These are phyloP conservation scores for Mycena metata DNA, from an alignment of 768 basidiomycete species.

Conservation along the genomic window DNA sequence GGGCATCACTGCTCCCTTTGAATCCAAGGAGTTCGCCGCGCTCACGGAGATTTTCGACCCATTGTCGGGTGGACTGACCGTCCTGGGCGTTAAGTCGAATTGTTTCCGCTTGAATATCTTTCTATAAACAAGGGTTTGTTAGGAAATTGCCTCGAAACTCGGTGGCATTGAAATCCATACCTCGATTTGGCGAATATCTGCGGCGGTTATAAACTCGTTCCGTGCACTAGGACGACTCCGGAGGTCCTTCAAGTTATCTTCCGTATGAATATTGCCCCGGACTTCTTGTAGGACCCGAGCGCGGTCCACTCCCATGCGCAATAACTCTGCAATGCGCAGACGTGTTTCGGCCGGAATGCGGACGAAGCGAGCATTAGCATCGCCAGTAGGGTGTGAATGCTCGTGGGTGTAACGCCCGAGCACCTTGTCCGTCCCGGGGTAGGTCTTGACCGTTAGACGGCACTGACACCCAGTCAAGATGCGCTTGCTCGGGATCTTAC, in stretches of 20 bases:
- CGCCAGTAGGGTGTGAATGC: constrained; percentile 22
- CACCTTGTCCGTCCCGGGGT: constrained; percentile 11
- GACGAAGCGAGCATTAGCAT: constrained; percentile 7
- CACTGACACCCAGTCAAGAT: constrained; percentile 8
- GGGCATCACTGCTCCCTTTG: constrained; percentile 17
- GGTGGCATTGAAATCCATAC: constrained; percentile 1
- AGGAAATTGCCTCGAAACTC: neutral
- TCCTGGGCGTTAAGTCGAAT: constrained; percentile 22
- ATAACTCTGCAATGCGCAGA: neutral
- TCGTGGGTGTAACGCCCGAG: constrained; percentile 14
- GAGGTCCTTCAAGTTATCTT: constrained; percentile 5
- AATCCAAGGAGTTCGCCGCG: constrained; percentile 11
- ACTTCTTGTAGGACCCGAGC: constrained; percentile 10
- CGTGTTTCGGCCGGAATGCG: constrained; percentile 9
- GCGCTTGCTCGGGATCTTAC: constrained; percentile 10
- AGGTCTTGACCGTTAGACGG: constrained; percentile 17
- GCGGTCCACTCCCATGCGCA: neutral
- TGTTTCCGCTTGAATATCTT: constrained; percentile 31
- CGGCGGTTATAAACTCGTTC: constrained; percentile 16
- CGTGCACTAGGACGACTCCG: neutral
- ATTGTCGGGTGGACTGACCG: constrained; percentile 18
- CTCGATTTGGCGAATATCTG: constrained; percentile 8
- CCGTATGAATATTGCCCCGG: constrained; percentile 16
- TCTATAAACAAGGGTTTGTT: neutral
- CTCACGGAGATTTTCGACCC: constrained; percentile 22